Conservation (phyloP, 768 basidiomycete species). For the Pisolithus microcarpus region DNA sequence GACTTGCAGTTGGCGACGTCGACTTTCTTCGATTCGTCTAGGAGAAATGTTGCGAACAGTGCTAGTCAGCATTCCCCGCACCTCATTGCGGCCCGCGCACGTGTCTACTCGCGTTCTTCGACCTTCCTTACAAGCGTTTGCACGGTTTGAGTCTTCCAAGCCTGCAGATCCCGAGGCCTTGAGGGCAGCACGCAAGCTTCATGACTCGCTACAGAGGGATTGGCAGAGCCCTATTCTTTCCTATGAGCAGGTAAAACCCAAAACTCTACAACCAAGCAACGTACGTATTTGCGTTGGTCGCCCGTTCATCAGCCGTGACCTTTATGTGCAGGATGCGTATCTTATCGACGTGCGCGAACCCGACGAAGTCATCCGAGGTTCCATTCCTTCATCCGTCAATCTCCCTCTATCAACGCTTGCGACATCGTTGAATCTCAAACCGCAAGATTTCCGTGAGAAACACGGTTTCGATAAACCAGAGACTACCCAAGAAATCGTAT, state of each 20-base stretch:
- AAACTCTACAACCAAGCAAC: slow-evolving; percentile 65
- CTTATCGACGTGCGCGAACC: slow-evolving; percentile 91
- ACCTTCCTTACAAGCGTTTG: slow-evolving; percentile 11
- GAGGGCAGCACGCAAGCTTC: slow-evolving; percentile 25
- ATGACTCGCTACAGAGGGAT: slow-evolving; percentile 47
- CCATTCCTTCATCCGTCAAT: slow-evolving; percentile 89
- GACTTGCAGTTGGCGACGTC: neutral
- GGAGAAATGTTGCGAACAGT: slow-evolving; percentile 20
- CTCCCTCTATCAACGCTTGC: slow-evolving; percentile 77
- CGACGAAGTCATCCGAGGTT: slow-evolving; percentile 84
- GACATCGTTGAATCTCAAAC: slow-evolving; percentile 51
- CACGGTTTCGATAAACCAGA: slow-evolving; percentile 72
- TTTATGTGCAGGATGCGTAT: slow-evolving; percentile 49
- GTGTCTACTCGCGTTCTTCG: slow-evolving; percentile 2
- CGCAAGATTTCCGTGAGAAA: slow-evolving; percentile 51
- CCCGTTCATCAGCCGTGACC: neutral
- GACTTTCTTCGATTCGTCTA: neutral
- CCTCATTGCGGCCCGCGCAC: slow-evolving; percentile 5
- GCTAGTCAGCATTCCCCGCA: slow-evolving; percentile 11
- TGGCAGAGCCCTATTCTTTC: slow-evolving; percentile 70
- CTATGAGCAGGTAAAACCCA: slow-evolving; percentile 78
- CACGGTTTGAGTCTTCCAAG: slow-evolving; percentile 32
- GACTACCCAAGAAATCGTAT: slow-evolving; percentile 67
- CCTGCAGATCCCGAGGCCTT: slow-evolving; percentile 17
- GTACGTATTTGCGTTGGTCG: slow-evolving; percentile 28